Percentiles rank a stretch among this genome's conserved stretches.
Conservation (phyloP, 371 early-diverging fungal species). For the Mucor ambiguus region DNA sequence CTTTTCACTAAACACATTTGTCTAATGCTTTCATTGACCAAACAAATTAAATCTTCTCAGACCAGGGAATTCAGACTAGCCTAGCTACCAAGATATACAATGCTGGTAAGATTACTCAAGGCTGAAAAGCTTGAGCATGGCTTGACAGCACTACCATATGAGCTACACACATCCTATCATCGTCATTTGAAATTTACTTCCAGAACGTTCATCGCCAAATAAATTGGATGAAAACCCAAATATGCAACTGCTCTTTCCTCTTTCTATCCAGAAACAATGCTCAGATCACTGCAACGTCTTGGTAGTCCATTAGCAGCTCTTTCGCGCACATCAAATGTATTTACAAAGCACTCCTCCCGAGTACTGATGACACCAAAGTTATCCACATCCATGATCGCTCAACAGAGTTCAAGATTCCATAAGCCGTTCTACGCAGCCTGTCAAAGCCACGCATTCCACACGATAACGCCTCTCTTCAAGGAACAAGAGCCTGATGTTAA, state of each 20-base stretch:
- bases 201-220: background rate
- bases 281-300: background rate
- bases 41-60: too few species aligned
- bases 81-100: too few species aligned
- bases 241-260: background rate
- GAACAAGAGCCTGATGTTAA: constrained; percentile 23
- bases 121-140: too few species aligned
- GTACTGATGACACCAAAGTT: too few species aligned
- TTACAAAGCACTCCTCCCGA: background rate
- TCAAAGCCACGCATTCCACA: background rate
- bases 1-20: too few species aligned
- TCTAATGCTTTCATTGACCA: too few species aligned
- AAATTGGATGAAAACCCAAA: background rate
- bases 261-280: background rate
- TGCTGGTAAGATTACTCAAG: too few species aligned
- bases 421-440: background rate
- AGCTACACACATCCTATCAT: background rate
- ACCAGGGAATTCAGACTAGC: too few species aligned
- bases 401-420: background rate
- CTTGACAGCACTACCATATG: too few species aligned
- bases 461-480: background rate
- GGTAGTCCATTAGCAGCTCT: background rate
- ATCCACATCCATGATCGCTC: background rate
- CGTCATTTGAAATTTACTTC: background rate
- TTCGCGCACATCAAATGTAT: background rate